Percentiles rank a stretch among this genome's conserved stretches.
These are phyloP conservation scores for Didymella arachidicola DNA, from an alignment of 2,329 filamentous ascomycete genomes.

Conservation along the genomic window DNA sequence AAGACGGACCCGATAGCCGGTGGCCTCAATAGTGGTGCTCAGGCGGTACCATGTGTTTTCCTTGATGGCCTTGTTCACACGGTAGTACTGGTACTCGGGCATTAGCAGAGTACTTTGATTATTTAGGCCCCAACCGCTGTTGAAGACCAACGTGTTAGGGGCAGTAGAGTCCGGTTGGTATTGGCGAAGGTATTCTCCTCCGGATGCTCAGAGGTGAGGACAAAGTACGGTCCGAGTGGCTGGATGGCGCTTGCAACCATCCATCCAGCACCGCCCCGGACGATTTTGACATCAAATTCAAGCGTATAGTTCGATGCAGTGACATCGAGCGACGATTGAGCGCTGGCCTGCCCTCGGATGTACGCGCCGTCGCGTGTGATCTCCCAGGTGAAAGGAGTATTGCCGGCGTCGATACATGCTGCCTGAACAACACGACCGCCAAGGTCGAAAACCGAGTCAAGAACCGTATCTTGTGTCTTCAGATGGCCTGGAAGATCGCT, in stretches of 20 bases:
- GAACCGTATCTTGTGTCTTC: background rate
- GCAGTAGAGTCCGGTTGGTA: background rate
- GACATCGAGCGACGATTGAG: background rate
- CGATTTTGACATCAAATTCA: background rate
- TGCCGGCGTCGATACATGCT: background rate
- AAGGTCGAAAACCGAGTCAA: background rate
- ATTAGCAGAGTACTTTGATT: background rate
- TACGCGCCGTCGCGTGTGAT: background rate
- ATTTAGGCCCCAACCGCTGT: background rate
- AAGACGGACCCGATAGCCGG: background rate
- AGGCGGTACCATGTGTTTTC: background rate
- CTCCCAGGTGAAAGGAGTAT: background rate
- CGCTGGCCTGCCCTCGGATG: background rate
- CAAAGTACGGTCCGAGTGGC: background rate
- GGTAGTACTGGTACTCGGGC: background rate
- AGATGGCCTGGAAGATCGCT: slow-evolving; percentile 39
- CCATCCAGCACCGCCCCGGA: background rate
- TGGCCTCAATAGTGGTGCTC: background rate
- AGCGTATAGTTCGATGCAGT: background rate
- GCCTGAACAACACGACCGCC: background rate
- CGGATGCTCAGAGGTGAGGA: background rate
- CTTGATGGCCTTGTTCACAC: background rate
- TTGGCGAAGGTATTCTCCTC: background rate
- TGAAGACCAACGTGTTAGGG: background rate
- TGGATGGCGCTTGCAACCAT: background rate